Conservation (phyloP, 371 early-diverging fungal species). For the Rhizopus sp. region DNA sequence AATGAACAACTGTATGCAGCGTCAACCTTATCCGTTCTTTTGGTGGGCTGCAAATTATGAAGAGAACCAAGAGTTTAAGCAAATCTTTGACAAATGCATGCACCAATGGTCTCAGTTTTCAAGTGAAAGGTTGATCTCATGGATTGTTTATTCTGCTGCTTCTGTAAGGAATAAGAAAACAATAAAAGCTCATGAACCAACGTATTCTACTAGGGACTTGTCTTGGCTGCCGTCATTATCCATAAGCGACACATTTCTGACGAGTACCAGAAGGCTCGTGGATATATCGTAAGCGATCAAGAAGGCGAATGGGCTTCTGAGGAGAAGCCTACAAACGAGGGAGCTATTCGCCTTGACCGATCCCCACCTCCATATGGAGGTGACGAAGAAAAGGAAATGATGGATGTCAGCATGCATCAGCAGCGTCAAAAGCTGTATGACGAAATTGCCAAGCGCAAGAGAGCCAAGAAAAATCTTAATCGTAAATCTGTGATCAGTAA, state of each 20-base stretch:
- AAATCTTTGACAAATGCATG: conserved; percentile 11
- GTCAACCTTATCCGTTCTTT: conserved; percentile 19
- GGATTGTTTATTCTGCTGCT: conserved; percentile 17
- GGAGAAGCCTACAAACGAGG: conserved; percentile 1
- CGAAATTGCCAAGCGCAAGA: conserved; percentile 28
- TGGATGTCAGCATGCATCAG: conserved; percentile 16
- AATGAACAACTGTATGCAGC: conserved; percentile 28
- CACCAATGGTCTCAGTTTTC: conserved; percentile 19
- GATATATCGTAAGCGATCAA: conserved; percentile 3
- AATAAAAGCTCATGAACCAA: not conserved
- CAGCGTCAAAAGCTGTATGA: conserved; percentile 30
- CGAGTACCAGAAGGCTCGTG: conserved; percentile 8
- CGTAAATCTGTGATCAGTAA: conserved; percentile 7
- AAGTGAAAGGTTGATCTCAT: conserved; percentile 24
- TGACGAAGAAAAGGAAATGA: conserved; percentile 1
- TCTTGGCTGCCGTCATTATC: not conserved
- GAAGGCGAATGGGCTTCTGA: conserved; percentile 17
- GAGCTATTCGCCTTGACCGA: not conserved
- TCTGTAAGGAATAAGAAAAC: conserved; percentile 15
- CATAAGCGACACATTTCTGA: conserved; percentile 8
- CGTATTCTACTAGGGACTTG: conserved; percentile 1
- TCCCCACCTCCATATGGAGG: conserved; percentile 1
- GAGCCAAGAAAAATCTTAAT: conserved; percentile 16
- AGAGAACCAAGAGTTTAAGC: conserved; percentile 14
- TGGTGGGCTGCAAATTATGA: conserved; percentile 24